phyloP scores from a whole-genome alignment of 2,329 filamentous ascomycete genomes.

The Pseudogymnoascus sp. region DNA sequence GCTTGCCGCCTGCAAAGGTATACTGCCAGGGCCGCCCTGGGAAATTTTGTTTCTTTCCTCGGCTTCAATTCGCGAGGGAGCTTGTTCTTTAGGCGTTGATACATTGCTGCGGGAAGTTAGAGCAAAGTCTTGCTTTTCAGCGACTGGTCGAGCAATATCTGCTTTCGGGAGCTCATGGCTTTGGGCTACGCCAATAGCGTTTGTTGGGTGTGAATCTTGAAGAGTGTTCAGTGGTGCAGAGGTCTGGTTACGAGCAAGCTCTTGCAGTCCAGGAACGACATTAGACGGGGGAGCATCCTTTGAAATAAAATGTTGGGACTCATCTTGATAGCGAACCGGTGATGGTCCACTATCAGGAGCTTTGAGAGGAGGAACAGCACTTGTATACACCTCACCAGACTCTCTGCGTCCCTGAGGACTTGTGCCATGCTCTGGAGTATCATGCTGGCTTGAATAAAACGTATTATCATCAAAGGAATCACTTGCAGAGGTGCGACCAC shows the following conservation, averaged over 20 bases:
- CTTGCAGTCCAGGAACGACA: slow-evolving; percentile 10
- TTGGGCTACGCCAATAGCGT: neutral
- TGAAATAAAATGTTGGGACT: slow-evolving; percentile 21
- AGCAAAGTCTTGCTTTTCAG: neutral
- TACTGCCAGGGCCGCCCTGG: neutral
- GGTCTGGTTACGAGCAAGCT: neutral
- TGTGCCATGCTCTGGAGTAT: slow-evolving; percentile 56
- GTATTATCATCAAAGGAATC: slow-evolving; percentile 90
- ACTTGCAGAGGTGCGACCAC: slow-evolving; percentile 56
- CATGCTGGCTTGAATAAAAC: slow-evolving; percentile 91
- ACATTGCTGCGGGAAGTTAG: slow-evolving; percentile 3
- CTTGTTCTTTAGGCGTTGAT: neutral
- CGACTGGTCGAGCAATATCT: neutral
- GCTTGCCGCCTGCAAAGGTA: neutral
- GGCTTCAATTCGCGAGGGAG: neutral
- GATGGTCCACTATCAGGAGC: neutral
- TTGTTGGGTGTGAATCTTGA: neutral
- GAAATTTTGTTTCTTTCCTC: neutral
- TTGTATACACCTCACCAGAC: slow-evolving; percentile 19
- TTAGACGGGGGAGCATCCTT: slow-evolving; percentile 25
- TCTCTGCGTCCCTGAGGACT: slow-evolving; percentile 28
- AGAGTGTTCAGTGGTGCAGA: neutral
- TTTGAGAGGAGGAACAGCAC: slow-evolving; percentile 20
- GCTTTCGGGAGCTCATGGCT: slow-evolving; percentile 1
- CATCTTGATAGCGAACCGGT: slow-evolving; percentile 16